Conservation (phyloP, 176 grass and related monocot genomes). For the Cenchrus americanus region DNA sequence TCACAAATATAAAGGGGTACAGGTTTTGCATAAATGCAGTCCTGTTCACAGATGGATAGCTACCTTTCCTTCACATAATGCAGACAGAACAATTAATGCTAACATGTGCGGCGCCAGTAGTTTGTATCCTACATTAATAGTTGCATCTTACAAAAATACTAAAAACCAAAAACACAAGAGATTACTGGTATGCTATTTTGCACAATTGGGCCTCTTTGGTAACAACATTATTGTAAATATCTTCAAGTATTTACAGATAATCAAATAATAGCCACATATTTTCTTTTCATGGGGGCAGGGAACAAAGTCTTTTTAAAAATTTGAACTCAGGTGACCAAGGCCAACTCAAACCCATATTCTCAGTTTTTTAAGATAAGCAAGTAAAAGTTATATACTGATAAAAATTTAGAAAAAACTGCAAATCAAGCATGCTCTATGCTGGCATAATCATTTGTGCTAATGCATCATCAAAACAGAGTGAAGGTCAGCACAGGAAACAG, state of each 20-base stretch:
- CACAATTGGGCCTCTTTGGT: not conserved
- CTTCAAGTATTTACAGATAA: not conserved
- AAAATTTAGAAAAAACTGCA: not conserved
- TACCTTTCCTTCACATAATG: not conserved
- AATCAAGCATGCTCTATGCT: not conserved
- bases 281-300: constrained; percentile 12
- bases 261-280: not conserved
- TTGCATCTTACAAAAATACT: constrained; percentile 9
- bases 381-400: not conserved
- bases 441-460: constrained; percentile 4
- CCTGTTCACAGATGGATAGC: not conserved
- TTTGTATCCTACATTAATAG: constrained; percentile 33
- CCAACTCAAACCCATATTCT: constrained; percentile 4
- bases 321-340: not conserved
- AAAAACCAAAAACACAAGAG: not conserved
- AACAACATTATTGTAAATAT: constrained; percentile 9
- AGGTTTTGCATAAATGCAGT: not conserved
- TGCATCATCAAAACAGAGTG: constrained; percentile 6
- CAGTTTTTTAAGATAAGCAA: not conserved
- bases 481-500: constrained; percentile 22
- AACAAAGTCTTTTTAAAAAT: not conserved
- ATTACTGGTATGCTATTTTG: not conserved
- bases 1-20: not conserved
- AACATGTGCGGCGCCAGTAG: constrained; percentile 5
- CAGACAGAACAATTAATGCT: constrained; percentile 38